Base-by-base conservation (phyloP, 495 filamentous ascomycete species). In the Aspergillus bridgeri region DNA sequence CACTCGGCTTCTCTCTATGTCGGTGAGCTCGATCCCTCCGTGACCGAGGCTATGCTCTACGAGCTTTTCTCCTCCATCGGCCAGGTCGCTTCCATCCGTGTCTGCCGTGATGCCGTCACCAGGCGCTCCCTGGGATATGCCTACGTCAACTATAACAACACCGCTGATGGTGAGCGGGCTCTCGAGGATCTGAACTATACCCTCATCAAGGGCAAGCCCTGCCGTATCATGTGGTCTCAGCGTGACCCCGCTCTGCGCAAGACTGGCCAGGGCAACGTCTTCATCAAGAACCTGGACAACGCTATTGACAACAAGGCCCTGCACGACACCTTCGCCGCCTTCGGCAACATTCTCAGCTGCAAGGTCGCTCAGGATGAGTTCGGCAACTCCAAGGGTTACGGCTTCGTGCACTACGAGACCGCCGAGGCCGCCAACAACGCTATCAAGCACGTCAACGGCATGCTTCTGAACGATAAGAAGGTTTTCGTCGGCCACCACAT, bases 221-320 rank as follows among this genome's bases (percentile, higher is more conserved):
- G 95, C 87, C 94, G 94, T 75, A 99, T 99, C 83, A 99, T 99
- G 94, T 99, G 94, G 94, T 98, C 95, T 58, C 94, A 99, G 83
- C 94, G 94, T 77, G 94, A 99, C 77, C 94, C 94, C 62, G 94
- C 93, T 72, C 83, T 98, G 68, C 94, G 94, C 79, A 99, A 99
- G 87, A 99, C 92, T 65, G 94, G 94, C 63, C 92, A 97, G 77
- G 94, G 94, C 71, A 99, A 99, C 71, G 92, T 99, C 65, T 99
- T 99, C 84, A 99, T 99, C 86, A 99, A 99, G 86, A 99, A 99
- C 80, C 80, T 99, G 60, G 94, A 99, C 72, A 86, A 83, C 65
- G 95, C 92, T 68, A 99, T 99, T 66, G 94, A 99, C 78, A 99
- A 99, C 89, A 99, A 99, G 85, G 95, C 94, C 68, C 89, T 99